phyloP scores from a whole-genome alignment of 257 asterid genomes.

The Solanum appendiculatum region DNA sequence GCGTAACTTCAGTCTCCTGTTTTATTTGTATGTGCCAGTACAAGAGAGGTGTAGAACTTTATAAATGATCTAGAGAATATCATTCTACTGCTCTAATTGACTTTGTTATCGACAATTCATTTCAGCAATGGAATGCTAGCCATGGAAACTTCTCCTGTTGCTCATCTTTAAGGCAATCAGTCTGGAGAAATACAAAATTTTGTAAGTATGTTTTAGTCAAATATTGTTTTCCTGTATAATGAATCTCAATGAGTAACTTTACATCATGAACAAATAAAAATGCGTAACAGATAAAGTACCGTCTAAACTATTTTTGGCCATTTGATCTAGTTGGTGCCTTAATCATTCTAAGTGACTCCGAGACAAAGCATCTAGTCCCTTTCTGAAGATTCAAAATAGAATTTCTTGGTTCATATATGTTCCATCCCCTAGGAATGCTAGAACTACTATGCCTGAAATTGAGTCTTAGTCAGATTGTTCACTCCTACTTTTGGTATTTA shows the following conservation, averaged over 20 bases:
- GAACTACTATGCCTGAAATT: not conserved
- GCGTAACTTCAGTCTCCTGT: not conserved
- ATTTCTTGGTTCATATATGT: not conserved
- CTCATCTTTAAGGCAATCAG: constrained; percentile 22
- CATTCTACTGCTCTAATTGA: not conserved
- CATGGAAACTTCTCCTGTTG: constrained; percentile 25
- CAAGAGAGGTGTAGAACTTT: not conserved
- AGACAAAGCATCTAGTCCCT: not conserved
- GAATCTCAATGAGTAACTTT: not conserved
- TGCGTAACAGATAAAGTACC: not conserved
- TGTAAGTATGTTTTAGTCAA: constrained; percentile 40
- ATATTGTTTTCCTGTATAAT: not conserved
- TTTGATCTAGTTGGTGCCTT: not conserved
- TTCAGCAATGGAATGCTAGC: constrained; percentile 34
- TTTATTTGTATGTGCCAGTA: not conserved
- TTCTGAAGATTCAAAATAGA: not conserved
- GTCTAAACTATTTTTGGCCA: not conserved
- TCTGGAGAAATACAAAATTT: constrained; percentile 25
- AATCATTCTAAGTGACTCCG: not conserved
- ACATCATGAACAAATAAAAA: not conserved
- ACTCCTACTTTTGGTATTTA: not conserved
- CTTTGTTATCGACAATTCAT: constrained; percentile 8
- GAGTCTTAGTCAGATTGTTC: not conserved
- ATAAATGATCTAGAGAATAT: not conserved
- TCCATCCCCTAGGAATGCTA: not conserved